Evolutionary conservation across 164 flowering plant species (phyloP).

Genomic region (Macadamia integrifolia): DNA sequence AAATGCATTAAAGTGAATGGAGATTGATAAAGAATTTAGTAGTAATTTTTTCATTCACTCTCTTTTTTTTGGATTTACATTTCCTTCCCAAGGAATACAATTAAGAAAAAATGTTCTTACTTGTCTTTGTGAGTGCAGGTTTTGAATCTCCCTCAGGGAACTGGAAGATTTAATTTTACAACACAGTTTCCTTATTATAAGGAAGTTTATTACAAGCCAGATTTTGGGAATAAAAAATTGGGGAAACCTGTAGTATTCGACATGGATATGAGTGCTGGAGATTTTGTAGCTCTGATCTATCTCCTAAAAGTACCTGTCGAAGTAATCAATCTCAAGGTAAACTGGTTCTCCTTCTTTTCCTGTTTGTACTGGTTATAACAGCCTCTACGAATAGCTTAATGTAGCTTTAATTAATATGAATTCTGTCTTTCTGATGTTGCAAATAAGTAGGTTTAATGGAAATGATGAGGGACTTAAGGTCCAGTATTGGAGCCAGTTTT

Average conservation of each 20-base stretch:
- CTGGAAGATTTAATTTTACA: conserved; percentile 74
- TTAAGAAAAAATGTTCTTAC: background rate
- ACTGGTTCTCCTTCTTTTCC: background rate
- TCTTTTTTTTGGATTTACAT: background rate
- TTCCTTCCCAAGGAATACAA: background rate
- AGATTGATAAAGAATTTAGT: too few relatives aligned
- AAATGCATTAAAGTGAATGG: background rate
- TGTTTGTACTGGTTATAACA: background rate
- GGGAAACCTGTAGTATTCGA: conserved; percentile 83
- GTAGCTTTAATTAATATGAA: too few relatives aligned
- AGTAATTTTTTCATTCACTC: too few relatives aligned
- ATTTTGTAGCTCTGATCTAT: conserved; percentile 78
- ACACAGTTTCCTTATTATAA: conserved; percentile 68
- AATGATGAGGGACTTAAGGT: too few relatives aligned
- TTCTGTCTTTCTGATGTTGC: too few relatives aligned
- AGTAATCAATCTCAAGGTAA: conserved; percentile 73
- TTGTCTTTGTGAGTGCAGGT: conserved; percentile 38
- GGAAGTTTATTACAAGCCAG: conserved; percentile 55
- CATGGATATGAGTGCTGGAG: conserved; percentile 99
- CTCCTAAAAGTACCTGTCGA: conserved; percentile 89
- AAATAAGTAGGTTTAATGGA: too few relatives aligned
- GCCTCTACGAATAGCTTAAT: too few relatives aligned
- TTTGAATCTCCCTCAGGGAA: conserved; percentile 46
- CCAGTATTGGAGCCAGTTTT: too few relatives aligned
- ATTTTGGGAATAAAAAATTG: conserved; percentile 31